Evolutionary conservation across 2,329 filamentous ascomycete genomes (phyloP).

Genomic region (Exophiala alcalophila): DNA sequence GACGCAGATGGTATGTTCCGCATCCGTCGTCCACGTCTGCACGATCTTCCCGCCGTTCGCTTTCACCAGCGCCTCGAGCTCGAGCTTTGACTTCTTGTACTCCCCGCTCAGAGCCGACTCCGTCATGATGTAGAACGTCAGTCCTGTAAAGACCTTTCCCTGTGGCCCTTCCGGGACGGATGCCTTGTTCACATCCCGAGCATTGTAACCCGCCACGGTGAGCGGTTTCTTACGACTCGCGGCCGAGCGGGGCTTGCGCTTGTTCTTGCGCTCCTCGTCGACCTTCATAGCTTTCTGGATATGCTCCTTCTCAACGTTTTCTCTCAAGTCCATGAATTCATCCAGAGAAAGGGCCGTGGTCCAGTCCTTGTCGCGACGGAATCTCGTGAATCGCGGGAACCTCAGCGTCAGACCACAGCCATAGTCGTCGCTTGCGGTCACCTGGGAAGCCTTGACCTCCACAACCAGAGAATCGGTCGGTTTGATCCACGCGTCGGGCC

Average conservation of each 20-base stretch:
- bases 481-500: constrained; percentile 89
- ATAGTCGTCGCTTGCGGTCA: constrained; percentile 73
- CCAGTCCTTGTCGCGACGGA: constrained; percentile 84
- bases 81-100: constrained; percentile 69
- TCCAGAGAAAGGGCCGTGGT: constrained; percentile 71
- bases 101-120: constrained; percentile 61
- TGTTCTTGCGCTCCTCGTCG: constrained; percentile 59
- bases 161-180: constrained; percentile 16
- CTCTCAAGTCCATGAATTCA: constrained; percentile 71
- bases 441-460: constrained; percentile 81
- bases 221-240: constrained; percentile 65
- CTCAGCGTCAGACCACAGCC: constrained; percentile 73
- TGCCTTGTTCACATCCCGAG: constrained; percentile 34
- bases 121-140: constrained; percentile 78
- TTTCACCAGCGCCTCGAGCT: constrained; percentile 79
- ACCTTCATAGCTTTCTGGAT: constrained; percentile 52
- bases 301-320: constrained; percentile 65
- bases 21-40: constrained; percentile 63
- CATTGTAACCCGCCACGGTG: constrained; percentile 64
- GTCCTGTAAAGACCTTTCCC: constrained; percentile 67
- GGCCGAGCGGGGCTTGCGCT: constrained; percentile 49
- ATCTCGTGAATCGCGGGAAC: constrained; percentile 82
- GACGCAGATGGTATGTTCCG: constrained; percentile 50
- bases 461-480: constrained; percentile 84
- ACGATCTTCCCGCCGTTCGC: constrained; percentile 76